Evolutionary conservation across 2,329 filamentous ascomycete genomes (phyloP).

Genomic region (Aspergillus amoenus): DNA sequence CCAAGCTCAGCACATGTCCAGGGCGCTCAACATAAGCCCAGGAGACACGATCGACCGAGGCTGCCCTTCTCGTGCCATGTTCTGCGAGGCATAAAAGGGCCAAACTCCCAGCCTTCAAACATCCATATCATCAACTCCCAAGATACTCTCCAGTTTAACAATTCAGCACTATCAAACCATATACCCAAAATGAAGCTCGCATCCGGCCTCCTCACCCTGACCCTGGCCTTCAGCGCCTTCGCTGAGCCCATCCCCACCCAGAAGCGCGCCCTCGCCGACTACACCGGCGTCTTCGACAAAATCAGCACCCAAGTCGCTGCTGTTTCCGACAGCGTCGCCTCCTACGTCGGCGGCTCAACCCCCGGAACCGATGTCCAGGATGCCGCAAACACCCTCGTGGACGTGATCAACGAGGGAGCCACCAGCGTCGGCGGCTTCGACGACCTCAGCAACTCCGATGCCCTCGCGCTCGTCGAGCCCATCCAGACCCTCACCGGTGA

Average conservation of each 20-base stretch:
- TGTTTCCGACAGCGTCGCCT: slow-evolving; percentile 3
- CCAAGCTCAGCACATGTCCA: slow-evolving; percentile 1
- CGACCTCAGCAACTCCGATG: slow-evolving; percentile 5
- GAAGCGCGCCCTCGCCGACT: slow-evolving; percentile 12
- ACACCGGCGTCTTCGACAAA: slow-evolving; percentile 5
- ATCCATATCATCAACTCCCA: neutral
- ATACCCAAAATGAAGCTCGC: slow-evolving; percentile 12
- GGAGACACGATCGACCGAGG: slow-evolving; percentile 7
- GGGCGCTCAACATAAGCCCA: neutral
- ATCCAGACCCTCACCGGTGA: slow-evolving; percentile 11
- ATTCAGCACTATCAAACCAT: neutral
- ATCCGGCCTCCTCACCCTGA: slow-evolving; percentile 5
- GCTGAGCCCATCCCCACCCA: slow-evolving; percentile 12
- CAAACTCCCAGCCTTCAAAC: neutral
- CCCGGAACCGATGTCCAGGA: slow-evolving; percentile 5
- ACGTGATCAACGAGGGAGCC: slow-evolving; percentile 10
- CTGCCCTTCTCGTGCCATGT: neutral
- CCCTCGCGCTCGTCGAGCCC: slow-evolving; percentile 9
- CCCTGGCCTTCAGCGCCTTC: slow-evolving; percentile 7
- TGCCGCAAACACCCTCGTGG: slow-evolving; percentile 4
- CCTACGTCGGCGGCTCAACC: slow-evolving; percentile 7
- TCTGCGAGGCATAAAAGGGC: slow-evolving; percentile 7
- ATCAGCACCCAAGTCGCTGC: slow-evolving; percentile 11
- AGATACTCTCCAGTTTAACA: neutral
- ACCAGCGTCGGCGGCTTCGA: slow-evolving; percentile 2